Conservation (phyloP, 371 early-diverging fungal genomes). For the Syncephalastrum racemosum region DNA sequence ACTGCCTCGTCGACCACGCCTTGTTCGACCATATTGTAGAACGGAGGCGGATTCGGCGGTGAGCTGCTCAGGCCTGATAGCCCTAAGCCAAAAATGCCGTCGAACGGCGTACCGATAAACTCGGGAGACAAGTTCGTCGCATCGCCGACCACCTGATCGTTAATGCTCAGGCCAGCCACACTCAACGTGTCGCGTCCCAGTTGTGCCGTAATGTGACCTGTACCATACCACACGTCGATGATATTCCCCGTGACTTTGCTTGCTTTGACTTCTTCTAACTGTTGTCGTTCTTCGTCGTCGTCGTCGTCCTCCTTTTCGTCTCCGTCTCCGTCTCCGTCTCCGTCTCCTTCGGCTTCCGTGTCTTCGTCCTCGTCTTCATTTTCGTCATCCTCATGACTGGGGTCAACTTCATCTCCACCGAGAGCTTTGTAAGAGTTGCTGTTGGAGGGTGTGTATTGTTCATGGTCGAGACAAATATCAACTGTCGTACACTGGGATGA, state of each 20-base stretch:
- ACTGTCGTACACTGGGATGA: conserved; percentile 83
- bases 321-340: conserved; percentile 3
- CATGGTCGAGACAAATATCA: conserved; percentile 41
- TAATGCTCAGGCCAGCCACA: conserved; percentile 49
- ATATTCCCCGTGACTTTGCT: background rate
- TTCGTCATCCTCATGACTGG: background rate
- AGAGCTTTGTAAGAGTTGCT: conserved; percentile 14
- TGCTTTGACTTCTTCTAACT: conserved; percentile 3
- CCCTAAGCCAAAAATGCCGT: conserved; percentile 73
- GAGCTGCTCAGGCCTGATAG: conserved; percentile 55
- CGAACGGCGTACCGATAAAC: conserved; percentile 60
- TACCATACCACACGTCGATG: conserved; percentile 65
- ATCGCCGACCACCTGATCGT: conserved; percentile 52
- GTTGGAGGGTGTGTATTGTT: conserved; percentile 14
- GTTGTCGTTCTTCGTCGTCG: conserved; percentile 6
- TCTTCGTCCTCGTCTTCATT: conserved; percentile 7
- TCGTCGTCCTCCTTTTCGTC: conserved; percentile 5
- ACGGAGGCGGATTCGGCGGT: conserved; percentile 53
- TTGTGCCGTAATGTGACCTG: conserved; percentile 54
- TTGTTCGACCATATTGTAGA: conserved; percentile 70
- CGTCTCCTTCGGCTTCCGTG: background rate
- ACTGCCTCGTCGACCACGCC: conserved; percentile 62
- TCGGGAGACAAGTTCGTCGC: conserved; percentile 54
- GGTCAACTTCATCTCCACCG: no score
- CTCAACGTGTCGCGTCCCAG: conserved; percentile 51